Conservation (phyloP, 108 stramenopile genomes). For the Poteriospumella lacustris region DNA sequence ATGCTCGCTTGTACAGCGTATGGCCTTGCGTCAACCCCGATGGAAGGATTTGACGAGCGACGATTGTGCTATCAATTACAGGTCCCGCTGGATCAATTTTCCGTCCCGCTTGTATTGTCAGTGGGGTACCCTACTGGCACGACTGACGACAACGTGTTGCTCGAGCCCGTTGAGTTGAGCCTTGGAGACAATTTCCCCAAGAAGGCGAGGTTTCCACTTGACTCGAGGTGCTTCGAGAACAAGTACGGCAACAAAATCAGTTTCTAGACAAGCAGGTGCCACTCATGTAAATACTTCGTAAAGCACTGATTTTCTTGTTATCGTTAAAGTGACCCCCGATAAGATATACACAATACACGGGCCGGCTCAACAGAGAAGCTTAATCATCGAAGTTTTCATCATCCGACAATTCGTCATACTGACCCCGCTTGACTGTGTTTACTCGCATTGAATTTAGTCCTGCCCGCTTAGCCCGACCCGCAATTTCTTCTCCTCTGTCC, state of each 20-base stretch:
- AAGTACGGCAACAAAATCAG: background rate
- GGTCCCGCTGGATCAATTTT: background rate
- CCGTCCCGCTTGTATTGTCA: background rate
- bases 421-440: background rate
- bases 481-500: background rate
- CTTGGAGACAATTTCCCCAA: background rate
- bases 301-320: too few species aligned
- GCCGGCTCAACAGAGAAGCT: too few species aligned
- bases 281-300: background rate
- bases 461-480: background rate
- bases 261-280: background rate
- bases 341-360: too few species aligned
- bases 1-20: background rate
- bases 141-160: background rate
- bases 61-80: background rate
- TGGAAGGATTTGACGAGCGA: slow-evolving; percentile 19
- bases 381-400: slow-evolving; percentile 2
- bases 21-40: background rate
- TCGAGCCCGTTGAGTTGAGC: background rate
- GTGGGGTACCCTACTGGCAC: too few species aligned
- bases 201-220: too few species aligned
- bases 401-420: slow-evolving; percentile 13
- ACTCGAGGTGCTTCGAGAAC: background rate
- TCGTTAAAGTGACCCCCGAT: too few species aligned
- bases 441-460: background rate